These are phyloP conservation scores for Apostasia shenzhenica DNA, from an alignment of 106 monocot genomes.

Conservation along the genomic window DNA sequence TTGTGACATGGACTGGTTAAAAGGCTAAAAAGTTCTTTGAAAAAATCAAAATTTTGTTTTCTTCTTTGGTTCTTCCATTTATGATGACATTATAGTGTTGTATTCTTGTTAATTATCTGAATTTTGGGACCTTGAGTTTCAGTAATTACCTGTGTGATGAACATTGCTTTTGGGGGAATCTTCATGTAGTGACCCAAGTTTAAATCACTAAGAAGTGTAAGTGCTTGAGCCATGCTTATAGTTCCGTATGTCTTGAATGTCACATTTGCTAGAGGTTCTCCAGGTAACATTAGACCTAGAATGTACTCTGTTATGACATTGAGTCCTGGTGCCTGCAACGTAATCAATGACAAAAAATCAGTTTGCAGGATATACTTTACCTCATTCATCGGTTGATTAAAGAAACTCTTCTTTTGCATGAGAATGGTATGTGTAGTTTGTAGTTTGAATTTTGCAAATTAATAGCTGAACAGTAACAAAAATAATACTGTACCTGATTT, in stretches of 20 bases:
- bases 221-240: constrained; percentile 76
- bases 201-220: constrained; percentile 55
- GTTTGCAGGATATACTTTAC: too few relatives aligned
- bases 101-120: not conserved
- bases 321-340: too few relatives aligned
- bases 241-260: constrained; percentile 83
- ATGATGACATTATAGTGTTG: not conserved
- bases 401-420: too few relatives aligned
- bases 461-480: too few relatives aligned
- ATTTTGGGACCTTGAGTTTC: not conserved
- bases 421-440: too few relatives aligned
- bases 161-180: constrained; percentile 85
- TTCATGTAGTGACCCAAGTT: constrained; percentile 95
- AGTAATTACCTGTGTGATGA: constrained; percentile 52
- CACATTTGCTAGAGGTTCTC: constrained; percentile 73
- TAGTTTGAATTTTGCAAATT: too few relatives aligned
- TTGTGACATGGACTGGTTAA: too few relatives aligned
- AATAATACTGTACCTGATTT: not conserved
- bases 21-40: too few relatives aligned
- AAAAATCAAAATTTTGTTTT: too few relatives aligned
- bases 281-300: constrained; percentile 65
- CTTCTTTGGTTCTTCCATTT: too few relatives aligned
- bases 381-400: too few relatives aligned
- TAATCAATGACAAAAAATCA: too few relatives aligned
- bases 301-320: constrained; percentile 40